Base-by-base conservation (phyloP, 1,139 yeast species). In the Diutina scorzettiae region DNA sequence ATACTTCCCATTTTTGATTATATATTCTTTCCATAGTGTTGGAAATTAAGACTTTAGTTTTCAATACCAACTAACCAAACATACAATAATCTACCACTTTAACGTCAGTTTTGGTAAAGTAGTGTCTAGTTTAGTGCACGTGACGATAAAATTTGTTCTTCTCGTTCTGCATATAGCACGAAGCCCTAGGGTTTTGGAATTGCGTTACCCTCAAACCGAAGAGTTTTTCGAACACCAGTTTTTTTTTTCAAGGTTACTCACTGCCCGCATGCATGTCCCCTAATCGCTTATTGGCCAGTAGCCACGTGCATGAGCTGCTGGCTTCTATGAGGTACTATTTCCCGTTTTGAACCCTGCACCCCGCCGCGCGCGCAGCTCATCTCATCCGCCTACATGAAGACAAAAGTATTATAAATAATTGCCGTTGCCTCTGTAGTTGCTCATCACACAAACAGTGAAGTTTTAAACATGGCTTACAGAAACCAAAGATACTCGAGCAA, bases 401-500 rank as follows among this genome's bases (percentile, higher is more conserved):
- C n/a, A n/a, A n/a, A n/a, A n/a, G 6, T 19, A 20, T n/a, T 34
- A 21, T 34, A 34, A 23, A 34, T 20, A 21, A 18, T 5, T 5
- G 18, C 28, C 3, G 20, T n/a, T n/a, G 21, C n/a, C n/a, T n/a
- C n/a, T n/a, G n/a, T n/a, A n/a, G n/a, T 9, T 9, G 9, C 8
- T 9, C 25, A 23, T 9, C 9, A 7, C 9, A 7, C 25, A 23
- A 6, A 7, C n/a, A n/a, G n/a, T n/a, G 16, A 28, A 3, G 5
- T 28, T 27, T 28, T n/a, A 11, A 23, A 12, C 18, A 34, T 34
- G 39, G n/a, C 25, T 11, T 34, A 12, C 39, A 34, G 28, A 34
- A 34, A 20, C 24, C 24, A 34, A 28, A 34, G 25, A 34, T 34
- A 34, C 29, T 17, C 39, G n/a, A 14, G 18, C 28, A 36, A 25